Evolutionary conservation across 2,329 filamentous ascomycete species (phyloP), one percentile per base, ranked within the genome.

Genomic region (Claviceps pazoutovae): DNA sequence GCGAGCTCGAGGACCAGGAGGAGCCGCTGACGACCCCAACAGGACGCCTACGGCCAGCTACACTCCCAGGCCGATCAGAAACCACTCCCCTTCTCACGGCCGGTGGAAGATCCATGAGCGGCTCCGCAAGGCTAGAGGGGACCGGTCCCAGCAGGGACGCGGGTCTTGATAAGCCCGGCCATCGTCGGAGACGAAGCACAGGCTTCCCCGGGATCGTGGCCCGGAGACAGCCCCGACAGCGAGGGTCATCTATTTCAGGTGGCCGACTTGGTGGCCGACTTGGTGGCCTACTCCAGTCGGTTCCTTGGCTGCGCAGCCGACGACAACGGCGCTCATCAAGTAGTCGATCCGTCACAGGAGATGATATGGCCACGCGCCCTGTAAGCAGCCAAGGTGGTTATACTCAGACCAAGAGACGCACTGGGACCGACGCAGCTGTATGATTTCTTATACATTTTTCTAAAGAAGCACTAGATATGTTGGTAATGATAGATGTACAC

Each of bases 1-100:
- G 82, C 52, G 88, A 94, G 64, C 74, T 95, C 14, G 84, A 93
- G 61, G 89, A 95, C 59, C 80, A 84, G 42, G 76, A 80, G 49
- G 67, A 69, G 19, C 64, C 68, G 34, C 69, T 65, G 52, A 68
- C 70, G 49, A n/a, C 4, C 3, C 65, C 69, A 0, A 58, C 64
- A 3, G 64, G 61, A 43, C 68, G 74, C 46, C 62, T 68, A 23
- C 71, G 75, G 14, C 76, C 76, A 11, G 74, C 67, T 51, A 78
- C 76, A 2, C 54, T 79, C 38, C 74, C 75, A 0, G 65, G 61
- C 1, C 60, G 64, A 17, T 63, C 59, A 37, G 72, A 74, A 49
- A 65, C 64, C 5, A 66, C 69, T 1, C 69, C 70, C 3, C 61
- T 75, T 11, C 61, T 74, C 17, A 53, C 57, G 41, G 54, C 63